Base-by-base conservation (phyloP, 129 eudicot species). In the Erigeron canadensis region DNA sequence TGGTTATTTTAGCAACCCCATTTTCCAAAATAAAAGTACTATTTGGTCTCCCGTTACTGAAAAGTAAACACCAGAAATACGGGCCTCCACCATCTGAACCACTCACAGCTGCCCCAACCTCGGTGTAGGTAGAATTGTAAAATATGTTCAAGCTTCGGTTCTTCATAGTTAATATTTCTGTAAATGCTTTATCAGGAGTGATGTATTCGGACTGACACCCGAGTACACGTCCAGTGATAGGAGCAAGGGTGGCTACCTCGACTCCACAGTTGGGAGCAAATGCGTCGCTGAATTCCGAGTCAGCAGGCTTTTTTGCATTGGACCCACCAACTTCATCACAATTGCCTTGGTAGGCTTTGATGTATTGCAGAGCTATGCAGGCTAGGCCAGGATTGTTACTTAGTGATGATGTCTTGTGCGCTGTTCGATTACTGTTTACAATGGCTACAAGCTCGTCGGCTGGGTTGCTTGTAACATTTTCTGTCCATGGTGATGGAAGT, bases 281-380 rank as follows among this genome's bases (percentile, higher is more conserved):
- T 7, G 88, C 81, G 40, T 86, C 81, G 0, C 87, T 79, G 13
- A 94, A 84, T 76, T 77, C 86, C 5, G 95, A 84, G 46, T 94
- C 95, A 5, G 81, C 79, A 5, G 98, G 98, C 34, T 82, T 87
- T 82, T 89, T 85, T 42, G 86, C 96, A 0, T 88, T 74, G 42
- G 88, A 38, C 48, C 94, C 94, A 13, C 96, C 90, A 5, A 94
- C 95, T 0, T 72, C 86, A 1, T 65, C 75, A 65, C 98, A 94
- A 43, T 86, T 81, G 43, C 98, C 98, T 77, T 77, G 77, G 77
- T 89, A 94, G 34, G 96, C 98, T 81, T 94, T 94, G 41, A 94
- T 89, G 89, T 89, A 94, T 67, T 89, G 96, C 28, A 94, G 84
- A 63, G 98, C 97, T 40, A 89, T 80, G 84, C 98, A 94, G 38